Conservation (phyloP, 768 basidiomycete species). For the Suillus lakei region DNA sequence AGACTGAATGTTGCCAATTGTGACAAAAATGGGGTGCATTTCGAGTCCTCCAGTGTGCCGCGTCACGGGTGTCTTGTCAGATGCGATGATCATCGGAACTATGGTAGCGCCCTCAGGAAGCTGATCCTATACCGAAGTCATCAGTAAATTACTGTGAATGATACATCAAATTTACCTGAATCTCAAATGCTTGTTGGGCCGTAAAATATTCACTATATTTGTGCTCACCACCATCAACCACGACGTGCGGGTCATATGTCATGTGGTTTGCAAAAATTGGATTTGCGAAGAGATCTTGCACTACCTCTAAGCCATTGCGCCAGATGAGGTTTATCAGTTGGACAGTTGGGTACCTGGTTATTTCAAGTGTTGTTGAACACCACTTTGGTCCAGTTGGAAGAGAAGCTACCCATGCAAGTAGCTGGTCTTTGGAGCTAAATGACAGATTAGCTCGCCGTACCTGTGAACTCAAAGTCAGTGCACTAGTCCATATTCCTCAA, state of each 20-base stretch:
- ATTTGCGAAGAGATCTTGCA: neutral
- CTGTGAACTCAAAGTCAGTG: neutral
- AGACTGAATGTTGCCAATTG: constrained; percentile 7
- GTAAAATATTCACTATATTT: neutral
- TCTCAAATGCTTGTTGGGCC: neutral
- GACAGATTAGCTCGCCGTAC: neutral
- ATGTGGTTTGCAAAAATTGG: neutral
- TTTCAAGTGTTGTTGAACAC: neutral
- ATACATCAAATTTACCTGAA: neutral
- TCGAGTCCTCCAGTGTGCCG: neutral
- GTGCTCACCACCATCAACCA: neutral
- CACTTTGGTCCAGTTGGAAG: neutral
- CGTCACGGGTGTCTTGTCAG: constrained; percentile 7
- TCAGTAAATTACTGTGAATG: neutral
- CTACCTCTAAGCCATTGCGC: neutral
- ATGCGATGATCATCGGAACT: neutral
- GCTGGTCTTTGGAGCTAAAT: neutral
- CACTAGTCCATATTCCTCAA: neutral
- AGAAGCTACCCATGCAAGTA: neutral
- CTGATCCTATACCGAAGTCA: neutral
- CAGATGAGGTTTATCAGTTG: neutral
- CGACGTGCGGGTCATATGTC: neutral
- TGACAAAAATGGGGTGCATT: constrained; percentile 1
- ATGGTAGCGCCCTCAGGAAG: constrained; percentile 1
- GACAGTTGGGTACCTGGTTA: neutral